Evolutionary conservation across 1,284 basidiomycete genomes (phyloP), one percentile per base, ranked within the genome.

Genomic region (Thelephora terrestris): DNA sequence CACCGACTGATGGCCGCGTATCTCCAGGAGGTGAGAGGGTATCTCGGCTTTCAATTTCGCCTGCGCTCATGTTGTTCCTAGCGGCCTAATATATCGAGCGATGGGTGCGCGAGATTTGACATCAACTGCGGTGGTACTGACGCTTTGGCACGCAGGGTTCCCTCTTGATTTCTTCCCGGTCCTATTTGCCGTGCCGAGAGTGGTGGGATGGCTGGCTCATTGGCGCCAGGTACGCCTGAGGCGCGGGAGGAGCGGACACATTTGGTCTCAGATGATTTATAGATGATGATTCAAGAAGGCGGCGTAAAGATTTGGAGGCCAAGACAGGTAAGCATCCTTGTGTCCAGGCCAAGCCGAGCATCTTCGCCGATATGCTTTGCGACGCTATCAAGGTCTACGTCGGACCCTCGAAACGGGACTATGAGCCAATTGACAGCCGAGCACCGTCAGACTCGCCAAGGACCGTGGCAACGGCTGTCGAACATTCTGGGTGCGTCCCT

Each of bases 301-400:
- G 87, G 87, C 45, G 88, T 92, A 51, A 92, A 91, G 67, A 93
- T 93, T 56, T 93, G 90, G 90, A 73, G 89, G 38, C 90, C 89
- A 37, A 73, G 84, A 58, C 88, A 92, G 73, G 78, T 88, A 62
- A 54, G 66, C 53, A 43, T 43, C 21, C 48, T 23, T 37, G 46
- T 3, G 29, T 14, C 14, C 29, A 14, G 29, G 29, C 3, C 9
- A 14, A 32, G 29, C 14, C 12, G 7, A 3, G 51, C 42, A 46
- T 32, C 7, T 10, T 6, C 18, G 42, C 4, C 16, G n/a, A 24
- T 18, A 18, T 39, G 16, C 27, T 24, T 10, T 24, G 40, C 5
- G 5, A 20, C 40, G 16, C 40, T 20, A 27, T 47, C 32, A 60
- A 84, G 80, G 76, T 92, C 46, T 93, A 88, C 57, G 76, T 88